Conservation (phyloP, 2,329 filamentous ascomycete species). For the Clonostachys solani region DNA sequence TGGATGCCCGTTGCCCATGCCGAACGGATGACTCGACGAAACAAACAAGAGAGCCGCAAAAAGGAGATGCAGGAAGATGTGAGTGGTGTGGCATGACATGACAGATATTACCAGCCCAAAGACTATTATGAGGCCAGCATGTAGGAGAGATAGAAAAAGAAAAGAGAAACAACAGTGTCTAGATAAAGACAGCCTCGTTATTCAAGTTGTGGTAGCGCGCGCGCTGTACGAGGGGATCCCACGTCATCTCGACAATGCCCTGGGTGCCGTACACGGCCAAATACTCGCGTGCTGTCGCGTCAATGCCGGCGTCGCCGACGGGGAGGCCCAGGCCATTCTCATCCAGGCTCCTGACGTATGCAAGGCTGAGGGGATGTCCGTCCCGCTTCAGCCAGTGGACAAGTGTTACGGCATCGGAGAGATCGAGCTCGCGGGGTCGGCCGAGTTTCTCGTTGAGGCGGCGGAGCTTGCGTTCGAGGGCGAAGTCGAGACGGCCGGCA, state of each 20-base stretch:
- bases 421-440: slow-evolving; percentile 1
- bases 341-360: slow-evolving; percentile 1
- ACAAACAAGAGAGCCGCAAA: too few species aligned
- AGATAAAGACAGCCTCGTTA: slow-evolving; percentile 1
- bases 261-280: neutral
- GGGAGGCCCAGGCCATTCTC: slow-evolving; percentile 3
- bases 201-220: neutral
- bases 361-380: slow-evolving; percentile 1
- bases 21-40: too few species aligned
- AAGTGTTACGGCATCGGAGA: slow-evolving; percentile 6
- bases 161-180: neutral
- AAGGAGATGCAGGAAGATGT: too few species aligned
- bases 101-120: too few species aligned
- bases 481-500: slow-evolving; percentile 10
- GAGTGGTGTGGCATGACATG: too few species aligned
- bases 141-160: too few species aligned
- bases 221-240: neutral
- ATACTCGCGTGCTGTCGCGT: neutral
- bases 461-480: slow-evolving; percentile 12
- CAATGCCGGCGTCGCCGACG: neutral
- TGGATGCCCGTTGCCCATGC: too few species aligned
- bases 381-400: slow-evolving; percentile 1
- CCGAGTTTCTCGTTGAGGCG: slow-evolving; percentile 4
- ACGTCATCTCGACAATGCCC: slow-evolving; percentile 1
- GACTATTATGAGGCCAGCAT: too few species aligned